Conservation (phyloP, 495 filamentous ascomycete genomes). For the Niebla homalea region DNA sequence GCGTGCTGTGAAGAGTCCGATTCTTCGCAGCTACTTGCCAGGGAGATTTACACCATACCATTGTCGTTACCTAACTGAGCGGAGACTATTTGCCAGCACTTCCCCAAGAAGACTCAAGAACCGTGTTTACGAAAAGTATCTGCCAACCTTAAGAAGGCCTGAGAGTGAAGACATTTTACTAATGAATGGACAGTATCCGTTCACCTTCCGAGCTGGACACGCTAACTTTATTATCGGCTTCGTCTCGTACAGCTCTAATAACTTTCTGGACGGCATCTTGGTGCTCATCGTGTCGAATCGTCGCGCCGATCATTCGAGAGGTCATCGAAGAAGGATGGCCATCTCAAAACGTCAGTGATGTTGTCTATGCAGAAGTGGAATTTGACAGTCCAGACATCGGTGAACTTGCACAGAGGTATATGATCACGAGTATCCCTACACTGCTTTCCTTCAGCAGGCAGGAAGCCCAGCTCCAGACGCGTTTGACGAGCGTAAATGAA, state of each 20-base stretch:
- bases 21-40: too few relatives aligned
- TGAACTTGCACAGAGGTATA: conserved; percentile 40
- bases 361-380: conserved; percentile 49
- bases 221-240: conserved; percentile 44
- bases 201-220: conserved; percentile 46
- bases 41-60: too few relatives aligned
- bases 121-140: too few relatives aligned
- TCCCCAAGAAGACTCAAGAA: too few relatives aligned
- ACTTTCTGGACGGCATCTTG: conserved; percentile 60
- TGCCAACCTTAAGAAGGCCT: too few relatives aligned
- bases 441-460: conserved; percentile 50
- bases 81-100: too few relatives aligned
- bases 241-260: conserved; percentile 44
- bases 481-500: conserved; percentile 37
- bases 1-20: too few relatives aligned
- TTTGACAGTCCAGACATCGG: conserved; percentile 45
- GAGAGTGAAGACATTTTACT: too few relatives aligned
- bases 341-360: conserved; percentile 46
- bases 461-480: conserved; percentile 41
- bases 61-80: too few relatives aligned
- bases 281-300: conserved; percentile 43
- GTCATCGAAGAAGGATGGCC: conserved; percentile 39
- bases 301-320: conserved; percentile 38
- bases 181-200: conserved; percentile 27
- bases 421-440: conserved; percentile 53